Base-by-base conservation (phyloP, 1,139 yeast species). In the Debaryomyces coudertii region DNA sequence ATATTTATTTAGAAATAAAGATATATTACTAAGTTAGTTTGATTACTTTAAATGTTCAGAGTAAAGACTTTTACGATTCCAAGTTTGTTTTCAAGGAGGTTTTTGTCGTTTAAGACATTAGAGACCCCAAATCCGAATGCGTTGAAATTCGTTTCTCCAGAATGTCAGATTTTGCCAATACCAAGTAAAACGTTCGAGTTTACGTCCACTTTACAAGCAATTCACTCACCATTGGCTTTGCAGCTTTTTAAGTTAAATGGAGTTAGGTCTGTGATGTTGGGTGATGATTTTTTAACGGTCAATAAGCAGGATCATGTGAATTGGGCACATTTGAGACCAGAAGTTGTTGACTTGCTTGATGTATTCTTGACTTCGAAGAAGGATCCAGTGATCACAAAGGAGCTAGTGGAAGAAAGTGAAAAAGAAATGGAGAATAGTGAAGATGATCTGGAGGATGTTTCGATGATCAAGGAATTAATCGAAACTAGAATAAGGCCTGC, bases 81-180 rank as follows among this genome's bases (percentile, higher is more conserved):
- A 33, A n/a, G 16, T 22, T 11, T 33, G 11, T 15, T 40, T 15
- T 29, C 29, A 14, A 47, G 37, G 38, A 57, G 76, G 37, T 55
- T 63, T 27, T 63, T 72, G 12, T 62, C 74, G 1, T 73, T 75
- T 57, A 66, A 73, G 51, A 73, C 80, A 4, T 59, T 64, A 35
- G 66, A 87, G 3, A 93, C 99, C 0, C 99, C 99, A 3, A 93
- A 93, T 59, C 92, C 84, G 35, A 88, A 93, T 65, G 98, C 99
- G 0, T 71, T 93, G 49, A 93, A 93, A 68, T 93, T 90, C 56
- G 65, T 79, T 11, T 71, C 83, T 2, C 70, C 69, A 16, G 80
- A 77, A 44, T 63, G 61, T 44, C 56, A 61, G 11, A 76, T 80
- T 49, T 68, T 89, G 18, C 97, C 99, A 1, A 76, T 87, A 6